A percentile compares a stretch with the other conserved stretches of the same genome.
These are phyloP conservation scores for Aspergillus novoparasiticus DNA, from an alignment of 2,329 filamentous ascomycete species.

Conservation along the genomic window DNA sequence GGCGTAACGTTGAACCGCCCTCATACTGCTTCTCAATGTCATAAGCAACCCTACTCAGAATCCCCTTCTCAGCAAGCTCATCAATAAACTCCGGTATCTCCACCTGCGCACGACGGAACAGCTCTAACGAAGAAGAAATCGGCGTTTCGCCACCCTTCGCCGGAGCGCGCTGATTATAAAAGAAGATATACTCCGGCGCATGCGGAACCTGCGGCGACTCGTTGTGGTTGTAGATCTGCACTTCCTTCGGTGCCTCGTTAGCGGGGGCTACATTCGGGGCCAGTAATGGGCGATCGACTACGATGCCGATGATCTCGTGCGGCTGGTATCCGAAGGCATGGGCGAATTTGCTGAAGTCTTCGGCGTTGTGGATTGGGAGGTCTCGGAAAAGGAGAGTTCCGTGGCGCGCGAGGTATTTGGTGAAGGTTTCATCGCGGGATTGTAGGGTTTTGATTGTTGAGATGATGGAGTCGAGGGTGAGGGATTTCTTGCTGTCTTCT, in stretches of 20 bases:
- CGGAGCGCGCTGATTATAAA: conserved; percentile 48
- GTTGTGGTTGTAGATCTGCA: conserved; percentile 55
- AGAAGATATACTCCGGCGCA: conserved; percentile 56
- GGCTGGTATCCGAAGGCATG: conserved; percentile 53
- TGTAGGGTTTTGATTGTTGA: conserved; percentile 42
- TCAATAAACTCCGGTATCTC: conserved; percentile 53
- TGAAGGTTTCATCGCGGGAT: conserved; percentile 37
- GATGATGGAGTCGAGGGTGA: conserved; percentile 38
- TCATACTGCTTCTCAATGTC: conserved; percentile 47
- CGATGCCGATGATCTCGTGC: conserved; percentile 56
- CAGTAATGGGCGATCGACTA: conserved; percentile 49
- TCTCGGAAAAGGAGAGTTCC: conserved; percentile 52
- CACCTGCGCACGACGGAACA: conserved; percentile 48
- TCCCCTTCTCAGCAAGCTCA: conserved; percentile 48
- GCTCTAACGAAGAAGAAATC: conserved; percentile 52
- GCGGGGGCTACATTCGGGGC: conserved; percentile 51
- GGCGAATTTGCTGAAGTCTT: conserved; percentile 53
- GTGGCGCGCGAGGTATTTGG: conserved; percentile 47
- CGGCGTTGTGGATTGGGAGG: conserved; percentile 47
- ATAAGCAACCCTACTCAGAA: conserved; percentile 48
- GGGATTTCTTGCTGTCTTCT: conserved; percentile 16
- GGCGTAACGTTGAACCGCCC: conserved; percentile 51
- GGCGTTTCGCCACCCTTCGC: conserved; percentile 46
- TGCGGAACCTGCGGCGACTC: conserved; percentile 56
- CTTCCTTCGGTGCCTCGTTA: conserved; percentile 53